Evolutionary conservation across 768 basidiomycete genomes (phyloP).

Genomic region (Boletus edulis): DNA sequence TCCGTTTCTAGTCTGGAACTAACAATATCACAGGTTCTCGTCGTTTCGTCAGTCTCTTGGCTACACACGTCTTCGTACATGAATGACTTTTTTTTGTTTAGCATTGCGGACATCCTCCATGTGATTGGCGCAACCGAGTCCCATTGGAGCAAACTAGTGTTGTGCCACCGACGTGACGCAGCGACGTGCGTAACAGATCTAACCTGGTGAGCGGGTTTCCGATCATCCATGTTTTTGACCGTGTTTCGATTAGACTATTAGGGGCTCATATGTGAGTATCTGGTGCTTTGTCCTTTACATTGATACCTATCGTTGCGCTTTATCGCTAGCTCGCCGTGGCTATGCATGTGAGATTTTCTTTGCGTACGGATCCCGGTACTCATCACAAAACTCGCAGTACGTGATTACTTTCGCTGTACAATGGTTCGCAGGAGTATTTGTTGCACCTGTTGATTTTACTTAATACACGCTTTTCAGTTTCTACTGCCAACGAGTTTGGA

Average conservation of each 20-base stretch:
- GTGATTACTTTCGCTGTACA: conserved; percentile 7
- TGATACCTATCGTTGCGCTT: neutral
- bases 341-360: conserved; percentile 4
- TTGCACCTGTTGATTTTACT: neutral
- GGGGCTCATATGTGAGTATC: conserved; percentile 11
- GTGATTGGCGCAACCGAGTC: conserved; percentile 1
- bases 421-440: neutral
- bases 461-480: conserved; percentile 1
- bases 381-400: neutral
- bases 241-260: neutral
- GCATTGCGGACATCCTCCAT: conserved; percentile 4
- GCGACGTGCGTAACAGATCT: neutral
- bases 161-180: conserved; percentile 1
- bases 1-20: neutral
- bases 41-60: conserved; percentile 7
- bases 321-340: neutral
- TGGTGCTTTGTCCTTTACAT: no score
- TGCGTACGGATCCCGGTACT: neutral
- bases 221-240: neutral
- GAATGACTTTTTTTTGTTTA: neutral
- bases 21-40: conserved; percentile 2
- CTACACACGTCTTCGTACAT: neutral
- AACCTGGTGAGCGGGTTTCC: conserved; percentile 8
- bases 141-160: conserved; percentile 2
- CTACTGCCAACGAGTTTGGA: conserved; percentile 19